Base-by-base conservation (phyloP, 148 eudicot genomes). In the Mesembryanthemum crystallinum region DNA sequence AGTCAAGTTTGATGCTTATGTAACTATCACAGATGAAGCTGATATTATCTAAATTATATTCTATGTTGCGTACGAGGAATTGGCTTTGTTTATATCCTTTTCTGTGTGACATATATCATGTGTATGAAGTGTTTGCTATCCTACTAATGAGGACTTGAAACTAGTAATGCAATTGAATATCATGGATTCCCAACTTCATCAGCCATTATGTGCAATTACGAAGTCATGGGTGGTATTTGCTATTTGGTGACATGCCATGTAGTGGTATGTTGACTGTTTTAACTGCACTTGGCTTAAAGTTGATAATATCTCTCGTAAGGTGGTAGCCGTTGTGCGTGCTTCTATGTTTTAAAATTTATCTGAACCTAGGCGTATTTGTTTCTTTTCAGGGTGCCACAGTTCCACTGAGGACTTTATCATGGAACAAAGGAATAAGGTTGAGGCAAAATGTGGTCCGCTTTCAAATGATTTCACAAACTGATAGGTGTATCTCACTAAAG, bases 361-460 rank as follows among this genome's bases (percentile, higher is more conserved):
- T 74, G 25, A 64, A 30, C 9, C 58, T 42, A 67, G 25, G 32
- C 4, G 54, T 61, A 20, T 42, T 30, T 25, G 23, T 72, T 64
- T 74, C 62, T 71, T 64, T 73, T 77, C 81, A 89, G 93, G 88
- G 86, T 82, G 82, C 78, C 73, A 77, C 73, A 59, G 62, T 81
- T 64, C 81, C 87, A 66, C 75, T 79, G 45, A 82, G 82, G 77
- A 78, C 73, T 64, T 76, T 86, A 77, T 63, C 82, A 61, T 77
- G 82, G 85, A 83, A 73, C 83, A 89, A 82, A 69, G 83, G 78
- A 76, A 78, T 70, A 79, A 74, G 80, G 74, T 49, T 81, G 47
- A 83, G 76, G 78, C 82, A 70, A 60, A 80, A 74, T 75, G 75
- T 80, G 32, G 61, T 77, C 23, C 65, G 75, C 43, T 61, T 82